A percentile compares a stretch with the other conserved stretches of the same genome.
Evolutionary conservation across 1,284 basidiomycete species (phyloP).

Genomic region (Pseudozyma thailandica): DNA sequence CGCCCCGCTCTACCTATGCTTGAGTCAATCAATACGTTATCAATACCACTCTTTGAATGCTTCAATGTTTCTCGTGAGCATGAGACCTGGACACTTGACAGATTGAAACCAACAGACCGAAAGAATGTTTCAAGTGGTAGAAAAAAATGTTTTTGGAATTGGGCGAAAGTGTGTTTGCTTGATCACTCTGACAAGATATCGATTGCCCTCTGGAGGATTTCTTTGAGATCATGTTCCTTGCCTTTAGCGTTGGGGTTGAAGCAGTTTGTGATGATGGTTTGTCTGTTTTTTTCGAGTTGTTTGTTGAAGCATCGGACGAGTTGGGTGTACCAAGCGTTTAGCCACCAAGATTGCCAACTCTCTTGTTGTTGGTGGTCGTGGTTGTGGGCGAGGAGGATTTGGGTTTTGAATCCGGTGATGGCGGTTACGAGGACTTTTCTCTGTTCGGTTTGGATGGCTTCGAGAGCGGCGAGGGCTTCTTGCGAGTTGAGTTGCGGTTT

Average conservation of each 20-base stretch:
- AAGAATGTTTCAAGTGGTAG: too few species aligned
- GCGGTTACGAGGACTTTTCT: constrained; percentile 61
- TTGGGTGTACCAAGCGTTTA: constrained; percentile 55
- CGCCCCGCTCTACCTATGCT: background rate
- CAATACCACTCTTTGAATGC: too few species aligned
- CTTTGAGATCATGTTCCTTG: background rate
- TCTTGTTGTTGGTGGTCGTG: background rate
- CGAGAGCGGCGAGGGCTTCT: constrained; percentile 52
- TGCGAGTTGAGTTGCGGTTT: constrained; percentile 20
- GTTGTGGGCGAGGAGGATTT: constrained; percentile 11
- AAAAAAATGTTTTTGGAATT: too few species aligned
- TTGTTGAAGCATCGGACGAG: constrained; percentile 46
- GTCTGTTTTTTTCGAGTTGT: constrained; percentile 52
- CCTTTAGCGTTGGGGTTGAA: constrained; percentile 19
- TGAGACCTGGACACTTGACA: too few species aligned
- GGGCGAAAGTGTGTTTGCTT: too few species aligned
- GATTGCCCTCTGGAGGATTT: constrained; percentile 29
- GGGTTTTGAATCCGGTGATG: constrained; percentile 45
- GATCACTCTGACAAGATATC: constrained; percentile 37
- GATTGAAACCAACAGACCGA: too few species aligned
- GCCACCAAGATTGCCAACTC: constrained; percentile 63
- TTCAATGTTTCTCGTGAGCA: too few species aligned
- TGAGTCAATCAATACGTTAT: too few species aligned
- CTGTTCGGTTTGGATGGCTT: constrained; percentile 63
- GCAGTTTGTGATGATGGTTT: constrained; percentile 51